Conservation (phyloP, 1,139 yeast species). For the Casaregolazyma lundiana region DNA sequence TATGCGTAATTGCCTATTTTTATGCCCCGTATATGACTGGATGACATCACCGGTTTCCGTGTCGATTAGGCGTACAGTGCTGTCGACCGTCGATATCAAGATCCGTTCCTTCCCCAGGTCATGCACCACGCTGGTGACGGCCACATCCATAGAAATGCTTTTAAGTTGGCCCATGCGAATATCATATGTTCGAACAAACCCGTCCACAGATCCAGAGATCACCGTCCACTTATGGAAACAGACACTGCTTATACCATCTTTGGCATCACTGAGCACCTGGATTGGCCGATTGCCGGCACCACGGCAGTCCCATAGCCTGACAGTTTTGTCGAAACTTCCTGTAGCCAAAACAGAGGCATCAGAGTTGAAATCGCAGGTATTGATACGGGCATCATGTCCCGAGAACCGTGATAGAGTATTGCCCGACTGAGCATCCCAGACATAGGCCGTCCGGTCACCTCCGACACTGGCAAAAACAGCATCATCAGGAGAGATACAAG, state of each 20-base stretch:
- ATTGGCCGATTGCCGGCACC: conserved; percentile 27
- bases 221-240: conserved; percentile 23
- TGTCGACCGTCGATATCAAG: conserved; percentile 29
- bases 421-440: conserved; percentile 35
- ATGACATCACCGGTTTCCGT: conserved; percentile 24
- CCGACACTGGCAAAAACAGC: conserved; percentile 35
- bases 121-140: conserved; percentile 28
- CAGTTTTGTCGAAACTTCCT: conserved; percentile 35
- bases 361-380: conserved; percentile 28
- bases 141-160: conserved; percentile 30
- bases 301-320: conserved; percentile 36
- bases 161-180: conserved; percentile 27
- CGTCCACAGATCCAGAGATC: conserved; percentile 37
- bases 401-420: conserved; percentile 26
- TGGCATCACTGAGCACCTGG: conserved; percentile 34
- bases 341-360: conserved; percentile 31
- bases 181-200: conserved; percentile 33
- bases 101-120: conserved; percentile 23
- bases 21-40: conserved; percentile 30
- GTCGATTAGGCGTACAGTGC: conserved; percentile 29
- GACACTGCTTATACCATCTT: conserved; percentile 33
- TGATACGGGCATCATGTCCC: conserved; percentile 33
- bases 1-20: conserved; percentile 26
- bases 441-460: conserved; percentile 33
- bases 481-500: conserved; percentile 30